These are phyloP conservation scores for Ilex asprella DNA, from an alignment of 257 asterid species.

Conservation along the genomic window DNA sequence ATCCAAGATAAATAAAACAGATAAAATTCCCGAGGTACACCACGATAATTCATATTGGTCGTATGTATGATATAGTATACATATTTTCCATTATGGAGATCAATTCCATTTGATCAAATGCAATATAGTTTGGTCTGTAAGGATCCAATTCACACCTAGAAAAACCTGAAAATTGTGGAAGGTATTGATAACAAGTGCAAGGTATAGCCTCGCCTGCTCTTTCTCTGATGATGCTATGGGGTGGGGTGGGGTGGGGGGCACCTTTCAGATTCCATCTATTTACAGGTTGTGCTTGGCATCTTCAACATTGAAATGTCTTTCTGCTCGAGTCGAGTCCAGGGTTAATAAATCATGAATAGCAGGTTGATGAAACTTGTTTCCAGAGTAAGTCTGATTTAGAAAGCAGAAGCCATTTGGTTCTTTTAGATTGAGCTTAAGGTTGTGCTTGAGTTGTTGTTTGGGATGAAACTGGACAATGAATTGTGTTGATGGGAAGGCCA, in stretches of 20 bases:
- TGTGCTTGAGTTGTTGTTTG: constrained; percentile 12
- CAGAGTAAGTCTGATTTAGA: too few relatives aligned
- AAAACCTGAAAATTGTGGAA: constrained; percentile 5
- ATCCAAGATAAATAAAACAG: too few relatives aligned
- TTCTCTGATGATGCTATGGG: neutral
- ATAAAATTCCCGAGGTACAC: too few relatives aligned
- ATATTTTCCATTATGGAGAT: too few relatives aligned
- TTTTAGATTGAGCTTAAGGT: constrained; percentile 23
- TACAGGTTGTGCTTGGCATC: neutral
- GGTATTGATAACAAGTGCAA: neutral
- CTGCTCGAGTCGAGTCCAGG: neutral
- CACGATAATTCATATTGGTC: too few relatives aligned
- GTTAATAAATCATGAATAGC: neutral
- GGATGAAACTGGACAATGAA: constrained; percentile 5
- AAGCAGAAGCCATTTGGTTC: neutral
- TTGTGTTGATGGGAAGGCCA: constrained; percentile 51
- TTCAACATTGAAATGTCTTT: neutral
- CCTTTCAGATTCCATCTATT: too few relatives aligned
- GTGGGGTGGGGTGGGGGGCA: neutral
- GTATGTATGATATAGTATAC: too few relatives aligned
- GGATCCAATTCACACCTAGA: too few relatives aligned
- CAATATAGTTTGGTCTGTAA: too few relatives aligned
- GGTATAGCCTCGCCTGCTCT: constrained; percentile 5
- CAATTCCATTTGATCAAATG: too few relatives aligned
- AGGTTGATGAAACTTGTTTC: neutral